Evolutionary conservation across 495 filamentous ascomycete genomes (phyloP), one percentile per base, ranked within the genome.

Genomic region (Xanthoparmelia taractica): DNA sequence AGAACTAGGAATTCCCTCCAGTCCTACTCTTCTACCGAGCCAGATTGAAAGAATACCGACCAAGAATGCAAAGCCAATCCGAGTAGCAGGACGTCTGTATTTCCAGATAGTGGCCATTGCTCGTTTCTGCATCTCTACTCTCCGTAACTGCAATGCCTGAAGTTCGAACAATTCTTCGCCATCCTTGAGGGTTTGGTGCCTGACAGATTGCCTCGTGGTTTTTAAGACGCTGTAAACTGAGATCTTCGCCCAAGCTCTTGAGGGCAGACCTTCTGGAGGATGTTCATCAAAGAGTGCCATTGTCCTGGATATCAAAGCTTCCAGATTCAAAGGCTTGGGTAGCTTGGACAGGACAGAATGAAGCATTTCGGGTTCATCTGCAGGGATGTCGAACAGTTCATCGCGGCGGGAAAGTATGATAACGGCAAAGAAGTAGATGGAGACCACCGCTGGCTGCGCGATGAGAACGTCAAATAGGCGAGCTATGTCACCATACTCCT

Each of bases 351-450:
- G 82, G 8, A 87, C 85, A 55, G 85, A 89, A 73, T 96, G 91
- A 23, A 98, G 82, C 85, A 98, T 96, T 70, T 97, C 95, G 17
- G 91, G 89, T 71, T 98, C 94, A 58, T 96, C 88, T 23, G 77
- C 72, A 0, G 90, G 86, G 17, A 90, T 90, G 37, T 88, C 87
- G 62, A 97, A 80, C 1, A 98, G 79, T 71, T 97, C 91, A 34
- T 83, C 82, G 59, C 86, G 86, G 31, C 94, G 85, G 27, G 84
- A 83, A 17, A 95, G 79, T 29, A 97, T 83, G 60, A 96, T 92
- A 68, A 91, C 87, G 23, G 91, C 90, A 74, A 96, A 97, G 34
- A 97, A 79, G 73, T 98, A 98, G 20, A 97, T 78, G 31, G 87
- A 84, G 65, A 96, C 90, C 41, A 87, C 87, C 11, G 92, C 88